Percentiles rank a stretch among this genome's conserved stretches.
phyloP scores from a whole-genome alignment of 345 rosid species.

The Salix koriyanagi region DNA sequence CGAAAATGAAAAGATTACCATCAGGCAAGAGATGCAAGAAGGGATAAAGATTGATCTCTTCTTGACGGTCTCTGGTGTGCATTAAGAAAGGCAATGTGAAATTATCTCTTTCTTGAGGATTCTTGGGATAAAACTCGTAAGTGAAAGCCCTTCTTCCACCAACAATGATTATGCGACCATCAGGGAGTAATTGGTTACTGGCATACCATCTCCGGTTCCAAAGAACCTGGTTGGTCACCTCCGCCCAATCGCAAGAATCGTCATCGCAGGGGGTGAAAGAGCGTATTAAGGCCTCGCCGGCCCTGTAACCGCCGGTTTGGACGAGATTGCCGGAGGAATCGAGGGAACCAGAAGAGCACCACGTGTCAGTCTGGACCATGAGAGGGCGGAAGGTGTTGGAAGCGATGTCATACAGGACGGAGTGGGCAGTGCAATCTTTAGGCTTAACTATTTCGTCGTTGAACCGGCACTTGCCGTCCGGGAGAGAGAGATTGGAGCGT shows the following conservation, averaged over 20 bases:
- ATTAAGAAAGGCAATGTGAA: constrained; percentile 43
- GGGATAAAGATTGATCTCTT: constrained; percentile 85
- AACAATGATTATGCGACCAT: constrained; percentile 18
- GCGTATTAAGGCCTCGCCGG: constrained; percentile 56
- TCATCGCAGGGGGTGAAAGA: constrained; percentile 47
- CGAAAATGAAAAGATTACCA: constrained; percentile 75
- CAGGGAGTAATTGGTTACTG: constrained; percentile 19
- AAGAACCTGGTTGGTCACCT: constrained; percentile 24
- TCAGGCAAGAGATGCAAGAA: constrained; percentile 68
- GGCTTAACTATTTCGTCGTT: constrained; percentile 27
- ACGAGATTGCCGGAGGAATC: constrained; percentile 54
- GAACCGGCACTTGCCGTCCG: constrained; percentile 45
- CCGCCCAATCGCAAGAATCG: constrained; percentile 60
- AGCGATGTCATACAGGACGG: constrained; percentile 55
- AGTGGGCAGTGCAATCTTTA: constrained; percentile 72
- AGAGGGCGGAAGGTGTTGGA: constrained; percentile 62
- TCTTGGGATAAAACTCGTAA: constrained; percentile 24
- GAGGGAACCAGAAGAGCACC: constrained; percentile 87
- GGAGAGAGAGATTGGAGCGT: constrained; percentile 59
- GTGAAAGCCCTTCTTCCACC: constrained; percentile 23
- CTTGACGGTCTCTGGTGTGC: constrained; percentile 51
- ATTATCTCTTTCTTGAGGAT: not conserved
- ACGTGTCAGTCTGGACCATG: constrained; percentile 56
- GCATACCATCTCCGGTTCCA: constrained; percentile 22
- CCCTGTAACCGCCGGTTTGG: constrained; percentile 69